Evolutionary conservation across 208 protist species (phyloP).

Genomic region (Crithidia thermophila): DNA sequence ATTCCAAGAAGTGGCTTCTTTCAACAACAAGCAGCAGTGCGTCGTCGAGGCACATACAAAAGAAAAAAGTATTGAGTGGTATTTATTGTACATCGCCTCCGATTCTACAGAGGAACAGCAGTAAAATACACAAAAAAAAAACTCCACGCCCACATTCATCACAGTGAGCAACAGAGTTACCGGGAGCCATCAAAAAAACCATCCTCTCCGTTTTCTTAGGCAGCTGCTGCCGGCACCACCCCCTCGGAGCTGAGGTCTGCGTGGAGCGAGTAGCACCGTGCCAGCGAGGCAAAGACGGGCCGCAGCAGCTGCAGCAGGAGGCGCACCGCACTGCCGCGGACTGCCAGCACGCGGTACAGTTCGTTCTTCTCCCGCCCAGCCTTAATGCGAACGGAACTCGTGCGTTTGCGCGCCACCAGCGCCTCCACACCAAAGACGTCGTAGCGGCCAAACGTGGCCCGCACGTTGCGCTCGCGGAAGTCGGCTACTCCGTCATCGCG

Average conservation of each 20-base stretch:
- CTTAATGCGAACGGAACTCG: slow-evolving; percentile 62
- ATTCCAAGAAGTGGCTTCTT: neutral
- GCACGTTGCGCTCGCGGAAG: slow-evolving; percentile 37
- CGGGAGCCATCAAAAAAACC: too few species aligned
- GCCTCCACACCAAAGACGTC: slow-evolving; percentile 72
- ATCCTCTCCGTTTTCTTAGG: too few species aligned
- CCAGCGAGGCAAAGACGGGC: slow-evolving; percentile 45
- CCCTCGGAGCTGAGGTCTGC: slow-evolving; percentile 42
- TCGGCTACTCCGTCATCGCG: slow-evolving; percentile 30
- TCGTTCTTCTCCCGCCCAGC: slow-evolving; percentile 32
- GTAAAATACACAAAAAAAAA: neutral
- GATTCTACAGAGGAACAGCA: neutral
- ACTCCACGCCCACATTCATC: neutral
- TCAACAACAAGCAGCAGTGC: too few species aligned
- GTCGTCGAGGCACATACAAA: too few species aligned
- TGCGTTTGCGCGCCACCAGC: slow-evolving; percentile 39
- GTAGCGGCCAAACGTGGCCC: slow-evolving; percentile 30
- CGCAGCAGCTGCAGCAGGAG: slow-evolving; percentile 45
- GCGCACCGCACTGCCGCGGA: slow-evolving; percentile 47
- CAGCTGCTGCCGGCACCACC: neutral
- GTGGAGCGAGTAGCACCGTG: slow-evolving; percentile 52
- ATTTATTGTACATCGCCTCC: too few species aligned
- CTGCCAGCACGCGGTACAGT: slow-evolving; percentile 20
- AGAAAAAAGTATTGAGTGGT: too few species aligned
- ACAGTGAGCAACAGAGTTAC: too few species aligned